Evolutionary conservation across 805 yeast genomes (phyloP), one percentile per base, ranked within the genome.

Genomic region (Lipomyces sp.): DNA sequence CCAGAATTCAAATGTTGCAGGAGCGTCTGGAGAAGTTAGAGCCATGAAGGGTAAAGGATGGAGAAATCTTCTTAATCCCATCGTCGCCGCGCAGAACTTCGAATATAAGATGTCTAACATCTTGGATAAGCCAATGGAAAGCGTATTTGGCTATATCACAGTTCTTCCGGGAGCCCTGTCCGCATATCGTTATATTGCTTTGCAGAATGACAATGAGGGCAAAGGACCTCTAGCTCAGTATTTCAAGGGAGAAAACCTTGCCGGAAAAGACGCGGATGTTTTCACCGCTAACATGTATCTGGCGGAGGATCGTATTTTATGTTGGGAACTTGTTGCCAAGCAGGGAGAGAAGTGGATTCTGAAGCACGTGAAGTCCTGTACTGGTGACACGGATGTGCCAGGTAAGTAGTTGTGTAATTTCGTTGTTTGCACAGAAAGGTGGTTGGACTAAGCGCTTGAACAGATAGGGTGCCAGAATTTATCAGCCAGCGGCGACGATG

Each of bases 21-120:
- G 99, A 69, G 99, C 97, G 0, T 98, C 98, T 13, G 99, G 99
- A 69, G 98, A 95, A 77, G 93, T 95, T 75, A 90, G 90, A 69
- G 92, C 98, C 0, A 89, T 94, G 90, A 92, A 92, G 73, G 99
- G 99, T 55, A 90, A 87, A 73, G 89, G 87, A 35, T 92, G 98
- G 85, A 74, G 80, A 32, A 91, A 93, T 70, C 80, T 95, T 68
- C 77, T 90, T 30, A 81, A 83, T 58, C 79, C 99, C 8, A 78
- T 94, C 64, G 95, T 94, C 10, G 97, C 98, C 1, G 96, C 98
- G 0, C 98, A 95, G 77, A 94, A 94, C 78, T 94, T 95, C 77
- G 99, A 94, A 77, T 95, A 95, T 77, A 95, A 95, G 78, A 93
- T 92, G 81, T 92, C 97, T 4, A 95, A 94, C 77, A 91, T 94